Evolutionary conservation across 352 stramenopile genomes (phyloP).

Genomic region (Phytophthora chlamydospora): DNA sequence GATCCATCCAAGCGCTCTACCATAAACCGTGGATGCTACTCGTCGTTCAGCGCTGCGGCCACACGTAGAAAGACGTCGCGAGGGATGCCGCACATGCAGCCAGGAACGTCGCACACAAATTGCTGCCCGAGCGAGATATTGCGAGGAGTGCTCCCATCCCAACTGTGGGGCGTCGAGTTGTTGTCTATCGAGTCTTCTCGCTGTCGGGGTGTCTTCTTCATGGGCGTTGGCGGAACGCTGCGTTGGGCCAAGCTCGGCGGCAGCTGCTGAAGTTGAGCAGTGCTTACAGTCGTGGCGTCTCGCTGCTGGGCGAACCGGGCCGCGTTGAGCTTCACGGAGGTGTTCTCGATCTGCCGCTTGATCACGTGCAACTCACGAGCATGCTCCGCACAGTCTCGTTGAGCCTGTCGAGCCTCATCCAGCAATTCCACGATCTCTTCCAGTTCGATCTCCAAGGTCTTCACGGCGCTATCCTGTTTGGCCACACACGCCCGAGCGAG

Average conservation of each 20-base stretch:
- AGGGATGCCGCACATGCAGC: slow-evolving; percentile 61
- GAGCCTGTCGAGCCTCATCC: slow-evolving; percentile 39
- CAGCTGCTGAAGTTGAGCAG: neutral
- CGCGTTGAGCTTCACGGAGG: slow-evolving; percentile 53
- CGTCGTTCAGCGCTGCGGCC: slow-evolving; percentile 53
- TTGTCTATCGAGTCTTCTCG: slow-evolving; percentile 8
- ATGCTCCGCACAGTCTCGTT: slow-evolving; percentile 40
- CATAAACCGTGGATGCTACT: slow-evolving; percentile 17
- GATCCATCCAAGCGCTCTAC: too few species aligned
- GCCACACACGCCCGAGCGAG: slow-evolving; percentile 41
- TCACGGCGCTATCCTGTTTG: slow-evolving; percentile 46
- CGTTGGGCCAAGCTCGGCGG: slow-evolving; percentile 11
- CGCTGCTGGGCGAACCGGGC: slow-evolving; percentile 21
- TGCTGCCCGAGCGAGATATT: slow-evolving; percentile 11
- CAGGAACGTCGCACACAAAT: slow-evolving; percentile 59
- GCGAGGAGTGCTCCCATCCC: slow-evolving; percentile 2
- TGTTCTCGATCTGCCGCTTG: slow-evolving; percentile 64
- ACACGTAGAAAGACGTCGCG: slow-evolving; percentile 66
- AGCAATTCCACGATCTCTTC: slow-evolving; percentile 35
- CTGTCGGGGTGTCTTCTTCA: slow-evolving; percentile 16
- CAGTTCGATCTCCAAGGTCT: slow-evolving; percentile 48
- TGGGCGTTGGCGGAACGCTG: slow-evolving; percentile 11
- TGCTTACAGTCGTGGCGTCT: slow-evolving; percentile 2
- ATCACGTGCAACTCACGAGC: slow-evolving; percentile 41
- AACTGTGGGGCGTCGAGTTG: slow-evolving; percentile 1